Base-by-base conservation (phyloP, 179 eudicot genomes). In the Spergularia azorica region DNA sequence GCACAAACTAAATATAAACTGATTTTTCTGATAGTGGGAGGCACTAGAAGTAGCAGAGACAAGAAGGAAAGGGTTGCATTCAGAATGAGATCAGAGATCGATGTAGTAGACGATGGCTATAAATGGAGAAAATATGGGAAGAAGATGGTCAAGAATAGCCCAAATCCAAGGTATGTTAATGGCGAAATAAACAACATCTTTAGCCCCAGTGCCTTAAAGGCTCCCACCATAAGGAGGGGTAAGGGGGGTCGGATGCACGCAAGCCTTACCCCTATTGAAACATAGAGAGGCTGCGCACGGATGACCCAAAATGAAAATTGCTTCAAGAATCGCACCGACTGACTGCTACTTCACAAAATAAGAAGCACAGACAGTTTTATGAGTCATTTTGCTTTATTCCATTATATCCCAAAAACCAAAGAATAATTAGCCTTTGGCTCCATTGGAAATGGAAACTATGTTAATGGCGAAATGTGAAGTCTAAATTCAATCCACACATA, bases 111-210 rank as follows among this genome's bases (percentile, higher is more conserved):
- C 68, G 97, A 93, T 75, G 98, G 98, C 11, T 93, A 79, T 77
- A 93, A 88, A 77, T 93, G 98, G 97, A 82, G 95, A 76, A 93
- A 93, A 80, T 93, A 92, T 63, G 98, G 98, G 52, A 93, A 93
- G 78, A 93, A 93, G 86, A 91, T 84, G 94, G 97, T 93, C 36
- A 93, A 93, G 83, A 90, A 87, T 82, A 92, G 79, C 83, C 91
- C 95, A 20, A 85, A 92, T 68, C 97, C 97, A 74, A 92, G 97
- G 97, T 90, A 85, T 51, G 68, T 61, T 1, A 57, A 11, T 14
- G 32, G 10, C 10, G 7, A 16, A 77, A 4, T 16, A 18, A 59
- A n/a, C n/a, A n/a, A n/a, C n/a, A n/a, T n/a, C n/a, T n/a, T n/a
- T n/a, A n/a, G n/a, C n/a, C n/a, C n/a, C n/a, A n/a, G n/a, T n/a